A percentile compares a stretch with the other conserved stretches of the same genome.
Conservation (phyloP, 305 asterid genomes). For the Rubia balearica region DNA sequence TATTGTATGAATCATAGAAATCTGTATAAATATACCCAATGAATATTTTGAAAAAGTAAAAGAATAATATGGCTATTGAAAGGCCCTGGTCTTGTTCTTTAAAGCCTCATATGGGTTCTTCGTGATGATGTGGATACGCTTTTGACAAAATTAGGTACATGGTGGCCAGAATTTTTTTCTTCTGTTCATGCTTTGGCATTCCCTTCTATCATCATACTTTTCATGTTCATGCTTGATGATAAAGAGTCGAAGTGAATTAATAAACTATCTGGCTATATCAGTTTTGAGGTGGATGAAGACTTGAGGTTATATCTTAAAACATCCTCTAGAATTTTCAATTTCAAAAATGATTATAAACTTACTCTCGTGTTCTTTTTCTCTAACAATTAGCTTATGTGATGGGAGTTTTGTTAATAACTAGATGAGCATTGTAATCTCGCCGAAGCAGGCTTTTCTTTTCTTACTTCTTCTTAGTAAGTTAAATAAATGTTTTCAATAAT, state of each 20-base stretch:
- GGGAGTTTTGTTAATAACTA: not conserved
- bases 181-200: not conserved
- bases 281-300: not conserved
- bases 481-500: not conserved
- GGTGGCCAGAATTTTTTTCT: no score
- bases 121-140: no score
- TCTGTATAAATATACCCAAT: no score
- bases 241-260: not conserved
- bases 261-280: not conserved
- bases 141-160: no score
- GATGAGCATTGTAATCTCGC: not conserved
- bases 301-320: not conserved
- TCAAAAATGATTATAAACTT: not conserved
- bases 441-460: not conserved
- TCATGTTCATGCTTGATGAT: constrained; percentile 1
- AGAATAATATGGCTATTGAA: no score
- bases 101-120: no score
- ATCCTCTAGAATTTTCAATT: not conserved
- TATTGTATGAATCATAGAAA: no score
- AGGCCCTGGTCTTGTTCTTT: no score
- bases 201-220: not conserved
- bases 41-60: no score
- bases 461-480: not conserved
- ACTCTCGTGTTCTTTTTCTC: not conserved
- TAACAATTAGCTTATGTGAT: not conserved